Base-by-base conservation (phyloP, 78 protist species). In the Paulinella micropora region DNA sequence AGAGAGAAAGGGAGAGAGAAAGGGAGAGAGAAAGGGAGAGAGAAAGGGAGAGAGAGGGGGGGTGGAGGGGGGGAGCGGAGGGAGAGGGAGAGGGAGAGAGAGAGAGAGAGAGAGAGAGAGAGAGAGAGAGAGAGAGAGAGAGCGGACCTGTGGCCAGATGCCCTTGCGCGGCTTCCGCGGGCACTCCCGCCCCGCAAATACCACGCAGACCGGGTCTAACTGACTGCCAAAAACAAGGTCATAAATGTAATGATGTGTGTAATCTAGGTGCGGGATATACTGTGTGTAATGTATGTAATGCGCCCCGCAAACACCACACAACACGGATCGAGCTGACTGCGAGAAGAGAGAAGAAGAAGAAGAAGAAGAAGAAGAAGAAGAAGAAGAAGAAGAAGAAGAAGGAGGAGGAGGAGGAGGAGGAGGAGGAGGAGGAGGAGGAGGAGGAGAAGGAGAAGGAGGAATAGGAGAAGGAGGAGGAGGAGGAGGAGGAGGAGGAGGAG, bases 341-440 rank as follows among this genome's bases (percentile, higher is more conserved):
- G 79, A 67, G 79, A 67, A 31, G 79, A 67, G 79, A n/a, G n/a
- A n/a, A n/a, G n/a, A n/a, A n/a, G n/a, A n/a, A n/a, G n/a, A n/a
- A n/a, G n/a, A n/a, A n/a, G 6, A 2, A 2, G 79, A 31, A 67
- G 79, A 67, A 31, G 2, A 2, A 31, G 2, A 2, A 31, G 29
- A 31, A 67, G 79, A 31, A 67, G 79, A 6, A 67, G 79, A 31
- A 67, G 79, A 67, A 2, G 79, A 67, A 31, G 2, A 2, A 31
- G 29, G 79, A 67, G 79, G 79, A 67, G 79, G 29, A 31, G 79
- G 29, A 31, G 29, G 79, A 67, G 79, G 79, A 67, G 79, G 79
- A 67, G 79, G 79, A 31, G 79, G 29, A 67, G 79, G 79, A 67
- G 79, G 79, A 67, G 79, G 79, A 67, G 79, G 79, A 67, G 79